A percentile compares a stretch with the other conserved stretches of the same genome.
Conservation (phyloP, 1,284 basidiomycete genomes). For the Marasmius sp. region DNA sequence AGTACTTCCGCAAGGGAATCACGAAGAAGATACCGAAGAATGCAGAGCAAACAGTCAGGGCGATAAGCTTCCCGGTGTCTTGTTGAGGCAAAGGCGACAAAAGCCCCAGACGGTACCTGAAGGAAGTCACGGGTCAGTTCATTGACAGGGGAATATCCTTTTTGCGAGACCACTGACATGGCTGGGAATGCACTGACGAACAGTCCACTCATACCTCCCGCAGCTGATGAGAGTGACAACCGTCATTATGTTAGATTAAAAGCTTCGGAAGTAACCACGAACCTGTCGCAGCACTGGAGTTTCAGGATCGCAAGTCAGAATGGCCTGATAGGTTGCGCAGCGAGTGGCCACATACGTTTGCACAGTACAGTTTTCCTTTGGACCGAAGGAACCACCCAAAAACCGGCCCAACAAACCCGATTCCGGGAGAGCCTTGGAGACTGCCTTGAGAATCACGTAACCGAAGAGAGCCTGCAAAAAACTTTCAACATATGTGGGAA, state of each 20-base stretch:
- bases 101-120: background rate
- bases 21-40: slow-evolving; percentile 73
- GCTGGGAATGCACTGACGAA: slow-evolving; percentile 68
- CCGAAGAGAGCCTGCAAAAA: slow-evolving; percentile 55
- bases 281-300: slow-evolving; percentile 43
- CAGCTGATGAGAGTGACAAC: slow-evolving; percentile 32
- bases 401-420: slow-evolving; percentile 43
- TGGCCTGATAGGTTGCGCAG: too few relatives aligned
- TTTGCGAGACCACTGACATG: slow-evolving; percentile 51
- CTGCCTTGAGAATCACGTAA: slow-evolving; percentile 62
- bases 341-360: slow-evolving; percentile 29
- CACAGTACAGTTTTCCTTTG: slow-evolving; percentile 67
- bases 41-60: slow-evolving; percentile 40
- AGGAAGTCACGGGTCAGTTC: background rate
- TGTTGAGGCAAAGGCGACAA: slow-evolving; percentile 32
- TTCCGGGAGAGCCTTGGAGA: slow-evolving; percentile 50
- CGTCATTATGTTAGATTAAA: slow-evolving; percentile 26
- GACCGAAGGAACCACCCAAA: slow-evolving; percentile 63
- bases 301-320: too few relatives aligned
- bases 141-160: background rate
- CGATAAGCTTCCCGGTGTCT: background rate
- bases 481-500: slow-evolving; percentile 3
- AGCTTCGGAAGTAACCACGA: background rate
- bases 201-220: slow-evolving; percentile 53
- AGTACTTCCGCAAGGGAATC: slow-evolving; percentile 64